phyloP scores from a whole-genome alignment of 164 flowering plant species.

The Aristolochia fimbriata region DNA sequence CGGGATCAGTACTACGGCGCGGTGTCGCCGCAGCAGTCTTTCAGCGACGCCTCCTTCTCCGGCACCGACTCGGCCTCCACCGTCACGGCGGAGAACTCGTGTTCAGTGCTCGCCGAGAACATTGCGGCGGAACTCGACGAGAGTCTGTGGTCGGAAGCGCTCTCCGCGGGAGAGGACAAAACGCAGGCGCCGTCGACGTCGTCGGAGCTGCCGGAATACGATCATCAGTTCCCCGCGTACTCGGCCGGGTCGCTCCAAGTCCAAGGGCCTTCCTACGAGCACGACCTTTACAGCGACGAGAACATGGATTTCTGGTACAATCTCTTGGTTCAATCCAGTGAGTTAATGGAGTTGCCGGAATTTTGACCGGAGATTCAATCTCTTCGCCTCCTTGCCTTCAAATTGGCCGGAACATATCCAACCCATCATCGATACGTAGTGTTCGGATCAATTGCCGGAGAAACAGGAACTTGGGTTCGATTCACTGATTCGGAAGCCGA shows the following conservation, averaged over 20 bases:
- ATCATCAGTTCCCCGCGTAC: constrained; percentile 10
- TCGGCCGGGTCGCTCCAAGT: neutral
- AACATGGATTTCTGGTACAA: constrained; percentile 53
- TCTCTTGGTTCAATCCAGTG: constrained; percentile 30
- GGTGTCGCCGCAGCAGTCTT: constrained; percentile 25
- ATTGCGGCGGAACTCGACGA: constrained; percentile 29
- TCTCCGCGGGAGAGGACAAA: constrained; percentile 2
- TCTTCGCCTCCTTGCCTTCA: neutral
- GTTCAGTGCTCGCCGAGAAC: constrained; percentile 6
- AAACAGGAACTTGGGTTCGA: too few species aligned
- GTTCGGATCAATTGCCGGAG: too few species aligned
- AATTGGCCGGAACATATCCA: too few species aligned
- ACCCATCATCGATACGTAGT: neutral
- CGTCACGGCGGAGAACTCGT: constrained; percentile 3
- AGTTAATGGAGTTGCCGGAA: constrained; percentile 12
- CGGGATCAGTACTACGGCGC: neutral
- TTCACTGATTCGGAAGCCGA: too few species aligned
- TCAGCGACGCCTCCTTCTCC: constrained; percentile 21
- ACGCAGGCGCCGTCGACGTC: too few species aligned
- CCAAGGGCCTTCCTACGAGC: neutral
- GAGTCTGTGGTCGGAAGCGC: constrained; percentile 40
- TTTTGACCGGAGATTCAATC: neutral
- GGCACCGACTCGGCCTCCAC: constrained; percentile 5
- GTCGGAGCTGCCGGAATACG: constrained; percentile 1
- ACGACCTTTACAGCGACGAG: constrained; percentile 4